Percentiles rank a stretch among this genome's conserved stretches.
phyloP scores from a whole-genome alignment of 768 basidiomycete species.

The Russula earlei region DNA sequence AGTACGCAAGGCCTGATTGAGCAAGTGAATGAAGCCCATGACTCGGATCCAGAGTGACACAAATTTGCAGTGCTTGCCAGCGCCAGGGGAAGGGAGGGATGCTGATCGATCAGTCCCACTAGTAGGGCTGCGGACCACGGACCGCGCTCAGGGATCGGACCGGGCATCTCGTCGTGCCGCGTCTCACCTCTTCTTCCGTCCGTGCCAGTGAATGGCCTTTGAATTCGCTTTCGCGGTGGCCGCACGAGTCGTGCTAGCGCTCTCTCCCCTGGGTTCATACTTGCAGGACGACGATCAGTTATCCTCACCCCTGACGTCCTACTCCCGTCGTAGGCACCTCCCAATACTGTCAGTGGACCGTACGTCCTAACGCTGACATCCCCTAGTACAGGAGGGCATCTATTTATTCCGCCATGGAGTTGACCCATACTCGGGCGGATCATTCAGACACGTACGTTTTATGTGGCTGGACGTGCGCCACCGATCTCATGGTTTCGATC shows the following conservation, averaged over 20 bases:
- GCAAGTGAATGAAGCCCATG: too few relatives aligned
- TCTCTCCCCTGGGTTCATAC: conserved; percentile 38
- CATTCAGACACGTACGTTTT: conserved; percentile 83
- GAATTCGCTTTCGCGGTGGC: conserved; percentile 29
- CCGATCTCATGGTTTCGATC: neutral
- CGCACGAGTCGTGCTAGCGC: conserved; percentile 43
- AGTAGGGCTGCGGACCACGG: too few relatives aligned
- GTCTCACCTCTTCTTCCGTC: neutral
- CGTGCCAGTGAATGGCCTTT: neutral
- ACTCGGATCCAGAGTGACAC: too few relatives aligned
- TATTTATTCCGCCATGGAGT: conserved; percentile 69
- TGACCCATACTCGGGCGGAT: conserved; percentile 80
- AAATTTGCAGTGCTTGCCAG: too few relatives aligned
- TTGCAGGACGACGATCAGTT: conserved; percentile 68
- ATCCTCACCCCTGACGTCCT: conserved; percentile 73
- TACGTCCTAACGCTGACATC: conserved; percentile 8
- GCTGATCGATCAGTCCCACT: too few relatives aligned
- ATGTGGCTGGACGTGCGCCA: neutral
- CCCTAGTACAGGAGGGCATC: conserved; percentile 79
- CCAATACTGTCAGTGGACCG: neutral
- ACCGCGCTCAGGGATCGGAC: too few relatives aligned
- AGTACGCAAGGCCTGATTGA: too few relatives aligned
- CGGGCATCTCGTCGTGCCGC: too few relatives aligned
- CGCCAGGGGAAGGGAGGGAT: too few relatives aligned
- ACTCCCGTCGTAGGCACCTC: conserved; percentile 53